phyloP scores from a whole-genome alignment of 768 basidiomycete species.

The Suillus occidentalis region DNA sequence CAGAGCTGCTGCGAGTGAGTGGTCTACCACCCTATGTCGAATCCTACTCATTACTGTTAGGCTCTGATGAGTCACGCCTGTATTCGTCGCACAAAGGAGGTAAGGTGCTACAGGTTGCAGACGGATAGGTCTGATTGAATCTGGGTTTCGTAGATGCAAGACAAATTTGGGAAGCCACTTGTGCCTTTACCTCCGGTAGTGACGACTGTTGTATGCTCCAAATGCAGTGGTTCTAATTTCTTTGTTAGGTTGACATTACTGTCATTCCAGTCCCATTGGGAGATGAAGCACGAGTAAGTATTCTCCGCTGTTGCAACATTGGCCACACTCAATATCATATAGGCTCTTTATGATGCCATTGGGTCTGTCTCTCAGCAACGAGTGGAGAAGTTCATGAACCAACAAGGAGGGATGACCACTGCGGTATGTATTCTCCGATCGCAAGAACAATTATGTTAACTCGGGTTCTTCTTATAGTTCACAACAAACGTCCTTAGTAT shows the following conservation, averaged over 20 bases:
- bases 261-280: conserved; percentile 66
- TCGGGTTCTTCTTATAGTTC: conserved; percentile 40
- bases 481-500: conserved; percentile 74
- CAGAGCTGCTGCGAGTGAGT: conserved; percentile 67
- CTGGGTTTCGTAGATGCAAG: conserved; percentile 66
- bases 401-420: conserved; percentile 38
- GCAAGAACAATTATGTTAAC: conserved; percentile 3
- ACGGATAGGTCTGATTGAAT: conserved; percentile 9
- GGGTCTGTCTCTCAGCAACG: conserved; percentile 61
- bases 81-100: conserved; percentile 84
- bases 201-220: not conserved
- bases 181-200: conserved; percentile 73
- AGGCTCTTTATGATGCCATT: conserved; percentile 71
- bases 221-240: conserved; percentile 8
- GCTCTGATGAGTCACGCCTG: conserved; percentile 77
- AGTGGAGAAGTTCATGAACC: conserved; percentile 54
- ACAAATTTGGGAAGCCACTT: conserved; percentile 67
- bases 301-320: not conserved
- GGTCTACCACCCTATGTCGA: not conserved
- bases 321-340: conserved; percentile 7
- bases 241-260: conserved; percentile 70
- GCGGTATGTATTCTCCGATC: conserved; percentile 34
- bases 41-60: conserved; percentile 35
- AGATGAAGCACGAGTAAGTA: conserved; percentile 63
- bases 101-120: conserved; percentile 15